phyloP scores from a whole-genome alignment of 2,329 filamentous ascomycete genomes.

The Parafenestella ontariensis region DNA sequence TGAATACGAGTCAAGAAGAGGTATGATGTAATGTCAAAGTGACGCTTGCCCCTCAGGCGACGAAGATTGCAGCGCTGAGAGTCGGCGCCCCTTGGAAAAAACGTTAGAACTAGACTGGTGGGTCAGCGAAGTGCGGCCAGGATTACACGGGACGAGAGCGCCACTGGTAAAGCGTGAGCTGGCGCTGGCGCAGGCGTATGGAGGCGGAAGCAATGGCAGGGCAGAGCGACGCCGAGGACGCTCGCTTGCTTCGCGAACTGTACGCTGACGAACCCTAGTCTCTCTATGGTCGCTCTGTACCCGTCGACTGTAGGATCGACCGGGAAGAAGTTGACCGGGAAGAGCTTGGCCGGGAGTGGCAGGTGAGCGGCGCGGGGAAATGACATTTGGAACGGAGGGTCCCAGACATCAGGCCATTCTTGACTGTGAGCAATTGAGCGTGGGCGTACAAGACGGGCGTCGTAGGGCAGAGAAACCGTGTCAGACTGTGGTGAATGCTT shows the following conservation, averaged over 20 bases:
- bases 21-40: conserved; percentile 4
- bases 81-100: background rate
- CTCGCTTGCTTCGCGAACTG: conserved; percentile 1
- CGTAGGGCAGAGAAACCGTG: background rate
- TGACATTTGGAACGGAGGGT: background rate
- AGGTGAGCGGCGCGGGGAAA: background rate
- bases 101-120: background rate
- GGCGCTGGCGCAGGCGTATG: background rate
- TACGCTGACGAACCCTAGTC: background rate
- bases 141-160: conserved; percentile 3
- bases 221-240: conserved; percentile 1
- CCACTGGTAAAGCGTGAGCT: background rate
- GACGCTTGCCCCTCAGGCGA: background rate
- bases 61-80: background rate
- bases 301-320: conserved; percentile 5
- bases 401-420: background rate
- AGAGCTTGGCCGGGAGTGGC: background rate
- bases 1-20: conserved; percentile 2
- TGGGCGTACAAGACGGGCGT: background rate
- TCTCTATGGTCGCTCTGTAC: background rate
- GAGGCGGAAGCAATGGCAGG: conserved; percentile 5
- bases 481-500: background rate
- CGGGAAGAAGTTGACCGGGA: background rate
- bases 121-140: background rate
- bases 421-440: background rate